These are phyloP conservation scores for Artemisia argyi DNA, from an alignment of 129 eudicot species.

Conservation along the genomic window DNA sequence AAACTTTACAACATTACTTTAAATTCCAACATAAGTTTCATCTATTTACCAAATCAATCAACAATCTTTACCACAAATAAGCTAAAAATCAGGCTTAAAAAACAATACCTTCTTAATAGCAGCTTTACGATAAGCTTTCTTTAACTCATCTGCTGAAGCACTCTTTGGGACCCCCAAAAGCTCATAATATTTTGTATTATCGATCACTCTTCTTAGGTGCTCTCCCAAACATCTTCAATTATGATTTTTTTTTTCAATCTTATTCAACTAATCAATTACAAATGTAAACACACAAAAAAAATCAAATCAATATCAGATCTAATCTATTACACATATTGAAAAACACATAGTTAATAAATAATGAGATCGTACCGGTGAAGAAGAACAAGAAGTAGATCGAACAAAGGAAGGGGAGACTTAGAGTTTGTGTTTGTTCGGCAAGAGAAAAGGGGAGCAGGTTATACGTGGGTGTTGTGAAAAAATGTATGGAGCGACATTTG, in stretches of 20 bases:
- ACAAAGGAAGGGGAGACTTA: background rate
- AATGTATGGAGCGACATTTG: too few species aligned
- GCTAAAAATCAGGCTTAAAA: too few species aligned
- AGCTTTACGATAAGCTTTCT: conserved; percentile 65
- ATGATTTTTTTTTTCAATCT: background rate
- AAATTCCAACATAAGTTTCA: too few species aligned
- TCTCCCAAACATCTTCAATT: conserved; percentile 64
- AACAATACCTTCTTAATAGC: conserved; percentile 56
- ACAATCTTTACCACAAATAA: too few species aligned
- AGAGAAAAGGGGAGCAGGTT: background rate
- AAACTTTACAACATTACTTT: too few species aligned
- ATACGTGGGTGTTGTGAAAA: too few species aligned
- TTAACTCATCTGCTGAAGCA: conserved; percentile 36
- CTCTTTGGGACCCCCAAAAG: conserved; percentile 46
- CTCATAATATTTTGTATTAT: conserved; percentile 69
- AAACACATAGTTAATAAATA: too few species aligned
- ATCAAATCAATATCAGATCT: too few species aligned
- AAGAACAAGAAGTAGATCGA: background rate
- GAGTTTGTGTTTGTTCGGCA: conserved; percentile 12
- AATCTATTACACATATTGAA: too few species aligned
- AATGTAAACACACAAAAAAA: too few species aligned
- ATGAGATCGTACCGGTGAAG: conserved; percentile 6
- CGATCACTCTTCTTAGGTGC: conserved; percentile 56
- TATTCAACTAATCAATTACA: too few species aligned
- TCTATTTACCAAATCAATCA: too few species aligned